Percentiles rank a stretch among this genome's conserved stretches.
Conservation (phyloP, 805 yeast genomes). For the Barnettozyma wickerhamii region DNA sequence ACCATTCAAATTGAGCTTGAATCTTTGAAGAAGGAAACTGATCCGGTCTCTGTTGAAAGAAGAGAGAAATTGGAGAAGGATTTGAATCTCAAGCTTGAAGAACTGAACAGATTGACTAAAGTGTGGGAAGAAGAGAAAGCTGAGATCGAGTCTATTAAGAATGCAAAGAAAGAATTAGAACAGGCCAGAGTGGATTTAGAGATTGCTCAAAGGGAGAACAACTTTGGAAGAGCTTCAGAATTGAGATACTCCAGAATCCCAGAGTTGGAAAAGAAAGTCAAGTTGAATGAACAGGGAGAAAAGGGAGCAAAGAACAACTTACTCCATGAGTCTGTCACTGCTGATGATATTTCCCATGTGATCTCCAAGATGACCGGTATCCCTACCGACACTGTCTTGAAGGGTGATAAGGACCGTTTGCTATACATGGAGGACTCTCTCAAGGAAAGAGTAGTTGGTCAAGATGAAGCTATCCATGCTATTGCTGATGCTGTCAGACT, state of each 20-base stretch:
- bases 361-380: constrained; percentile 94
- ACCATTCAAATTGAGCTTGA: constrained; percentile 94
- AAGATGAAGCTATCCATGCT: constrained; percentile 88
- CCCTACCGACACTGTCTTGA: constrained; percentile 85
- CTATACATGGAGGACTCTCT: constrained; percentile 81
- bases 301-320: constrained; percentile 29
- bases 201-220: constrained; percentile 75
- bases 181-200: constrained; percentile 81
- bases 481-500: constrained; percentile 92
- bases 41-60: constrained; percentile 75
- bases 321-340: constrained; percentile 87
- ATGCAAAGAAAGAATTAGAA: constrained; percentile 78
- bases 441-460: constrained; percentile 82
- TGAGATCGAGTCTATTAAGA: constrained; percentile 72
- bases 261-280: constrained; percentile 59
- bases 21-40: constrained; percentile 89
- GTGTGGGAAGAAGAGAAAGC: constrained; percentile 84
- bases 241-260: constrained; percentile 88
- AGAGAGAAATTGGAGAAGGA: constrained; percentile 68
- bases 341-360: constrained; percentile 91
- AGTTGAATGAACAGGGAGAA: constrained; percentile 34
- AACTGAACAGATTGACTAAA: constrained; percentile 65
- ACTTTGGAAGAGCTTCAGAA: constrained; percentile 85
- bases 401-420: constrained; percentile 90
- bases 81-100: constrained; percentile 56